Conservation (phyloP, 2,329 filamentous ascomycete species). For the Sporothrix globosa region DNA sequence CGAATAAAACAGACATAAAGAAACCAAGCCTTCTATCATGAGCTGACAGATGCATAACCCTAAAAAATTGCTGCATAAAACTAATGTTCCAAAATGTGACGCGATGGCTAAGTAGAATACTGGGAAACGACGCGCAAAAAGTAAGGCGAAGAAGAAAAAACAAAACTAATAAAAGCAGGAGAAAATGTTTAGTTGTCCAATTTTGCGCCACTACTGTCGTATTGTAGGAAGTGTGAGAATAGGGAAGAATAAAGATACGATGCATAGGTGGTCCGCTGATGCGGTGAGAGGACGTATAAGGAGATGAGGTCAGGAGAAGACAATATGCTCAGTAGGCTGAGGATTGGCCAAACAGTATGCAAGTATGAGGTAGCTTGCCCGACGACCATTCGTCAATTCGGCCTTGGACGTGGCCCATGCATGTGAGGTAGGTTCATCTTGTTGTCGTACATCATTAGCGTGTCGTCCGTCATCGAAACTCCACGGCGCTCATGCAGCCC, state of each 20-base stretch:
- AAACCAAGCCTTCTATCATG: neutral
- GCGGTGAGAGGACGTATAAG: neutral
- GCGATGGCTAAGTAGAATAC: neutral
- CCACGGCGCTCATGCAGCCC: constrained; percentile 82
- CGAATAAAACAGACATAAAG: neutral
- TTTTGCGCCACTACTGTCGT: constrained; percentile 18
- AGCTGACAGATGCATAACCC: neutral
- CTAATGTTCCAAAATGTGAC: neutral
- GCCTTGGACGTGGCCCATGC: neutral
- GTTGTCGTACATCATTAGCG: neutral
- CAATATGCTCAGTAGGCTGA: neutral
- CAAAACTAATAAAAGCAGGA: neutral
- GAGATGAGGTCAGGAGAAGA: neutral
- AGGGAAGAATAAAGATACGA: neutral
- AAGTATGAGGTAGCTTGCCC: neutral
- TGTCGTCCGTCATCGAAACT: constrained; percentile 69
- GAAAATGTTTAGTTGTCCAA: neutral
- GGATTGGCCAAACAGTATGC: neutral
- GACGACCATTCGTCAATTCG: neutral
- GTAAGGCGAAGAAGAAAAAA: neutral
- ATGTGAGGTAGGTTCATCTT: neutral
- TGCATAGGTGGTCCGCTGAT: neutral
- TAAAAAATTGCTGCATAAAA: neutral
- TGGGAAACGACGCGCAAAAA: neutral
- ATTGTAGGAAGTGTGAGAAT: neutral